A percentile compares a stretch with the other conserved stretches of the same genome.
Evolutionary conservation across 495 filamentous ascomycete genomes (phyloP).

Genomic region (Venustampulla echinocandica): DNA sequence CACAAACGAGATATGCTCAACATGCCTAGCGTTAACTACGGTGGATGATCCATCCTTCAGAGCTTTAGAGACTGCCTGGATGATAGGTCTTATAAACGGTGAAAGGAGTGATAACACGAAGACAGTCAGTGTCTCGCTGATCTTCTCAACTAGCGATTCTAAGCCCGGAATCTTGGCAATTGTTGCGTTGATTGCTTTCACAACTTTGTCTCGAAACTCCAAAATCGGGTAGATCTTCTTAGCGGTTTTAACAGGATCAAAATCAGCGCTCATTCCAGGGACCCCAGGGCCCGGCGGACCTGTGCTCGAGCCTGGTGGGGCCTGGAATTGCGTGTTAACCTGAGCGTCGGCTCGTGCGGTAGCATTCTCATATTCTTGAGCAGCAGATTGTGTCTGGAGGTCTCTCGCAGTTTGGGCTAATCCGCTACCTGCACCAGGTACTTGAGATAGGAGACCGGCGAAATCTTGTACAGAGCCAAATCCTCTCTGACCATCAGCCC

Average conservation of each 20-base stretch:
- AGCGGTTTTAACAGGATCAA: constrained; percentile 76
- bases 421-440: constrained; percentile 64
- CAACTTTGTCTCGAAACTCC: constrained; percentile 87
- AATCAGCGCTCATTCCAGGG: constrained; percentile 60
- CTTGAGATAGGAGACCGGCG: constrained; percentile 60
- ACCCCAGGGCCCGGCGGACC: constrained; percentile 46
- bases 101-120: constrained; percentile 85
- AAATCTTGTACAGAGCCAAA: constrained; percentile 45
- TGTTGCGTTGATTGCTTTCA: constrained; percentile 68
- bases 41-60: constrained; percentile 76
- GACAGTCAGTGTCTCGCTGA: constrained; percentile 81
- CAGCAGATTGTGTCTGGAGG: constrained; percentile 66
- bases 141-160: constrained; percentile 76
- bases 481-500: constrained; percentile 25
- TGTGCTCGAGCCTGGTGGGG: constrained; percentile 38
- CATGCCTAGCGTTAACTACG: constrained; percentile 58
- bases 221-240: constrained; percentile 90
- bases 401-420: constrained; percentile 69
- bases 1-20: not conserved
- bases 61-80: constrained; percentile 71
- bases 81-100: constrained; percentile 83
- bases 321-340: constrained; percentile 34
- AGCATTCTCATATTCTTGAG: constrained; percentile 58
- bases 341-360: constrained; percentile 17
- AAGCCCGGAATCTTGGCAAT: constrained; percentile 91